These are phyloP conservation scores for Penicillium digitatum DNA, from an alignment of 2,329 filamentous ascomycete genomes.

Conservation along the genomic window DNA sequence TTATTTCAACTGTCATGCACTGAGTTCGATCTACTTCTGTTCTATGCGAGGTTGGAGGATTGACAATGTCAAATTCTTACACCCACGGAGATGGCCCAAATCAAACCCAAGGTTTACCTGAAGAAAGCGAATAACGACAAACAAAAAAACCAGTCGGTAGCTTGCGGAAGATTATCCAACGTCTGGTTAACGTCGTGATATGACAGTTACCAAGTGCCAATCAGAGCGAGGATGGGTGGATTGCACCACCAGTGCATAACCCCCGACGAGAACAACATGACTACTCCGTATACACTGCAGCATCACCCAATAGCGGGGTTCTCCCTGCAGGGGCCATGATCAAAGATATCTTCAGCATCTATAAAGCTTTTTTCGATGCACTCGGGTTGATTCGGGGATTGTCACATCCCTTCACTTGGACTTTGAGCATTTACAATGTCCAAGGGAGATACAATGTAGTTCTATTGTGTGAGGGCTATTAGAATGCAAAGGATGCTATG, in stretches of 20 bases:
- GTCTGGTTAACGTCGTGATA: background rate
- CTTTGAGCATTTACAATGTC: background rate
- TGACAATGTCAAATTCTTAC: constrained; percentile 1
- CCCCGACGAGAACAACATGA: background rate
- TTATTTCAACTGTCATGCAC: background rate
- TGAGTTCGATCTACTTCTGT: background rate
- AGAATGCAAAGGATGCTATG: background rate
- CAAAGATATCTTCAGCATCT: constrained; percentile 9
- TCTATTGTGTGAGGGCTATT: too few relatives aligned
- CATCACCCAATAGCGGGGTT: constrained; percentile 10
- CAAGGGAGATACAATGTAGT: background rate
- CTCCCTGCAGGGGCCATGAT: constrained; percentile 15
- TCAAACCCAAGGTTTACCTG: background rate
- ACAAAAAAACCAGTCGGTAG: constrained; percentile 6
- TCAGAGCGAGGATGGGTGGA: constrained; percentile 1
- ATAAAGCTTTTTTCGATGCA: background rate
- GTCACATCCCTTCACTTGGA: background rate
- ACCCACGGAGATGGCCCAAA: background rate
- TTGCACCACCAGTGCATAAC: constrained; percentile 11
- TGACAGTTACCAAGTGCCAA: constrained; percentile 2
- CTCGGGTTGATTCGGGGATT: background rate
- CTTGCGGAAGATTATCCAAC: constrained; percentile 9
- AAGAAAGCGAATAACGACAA: background rate
- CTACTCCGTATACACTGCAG: constrained; percentile 5
- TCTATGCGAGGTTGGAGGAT: background rate